These are phyloP conservation scores for Alectoria sarmentosa DNA, from an alignment of 495 filamentous ascomycete species.

Conservation along the genomic window DNA sequence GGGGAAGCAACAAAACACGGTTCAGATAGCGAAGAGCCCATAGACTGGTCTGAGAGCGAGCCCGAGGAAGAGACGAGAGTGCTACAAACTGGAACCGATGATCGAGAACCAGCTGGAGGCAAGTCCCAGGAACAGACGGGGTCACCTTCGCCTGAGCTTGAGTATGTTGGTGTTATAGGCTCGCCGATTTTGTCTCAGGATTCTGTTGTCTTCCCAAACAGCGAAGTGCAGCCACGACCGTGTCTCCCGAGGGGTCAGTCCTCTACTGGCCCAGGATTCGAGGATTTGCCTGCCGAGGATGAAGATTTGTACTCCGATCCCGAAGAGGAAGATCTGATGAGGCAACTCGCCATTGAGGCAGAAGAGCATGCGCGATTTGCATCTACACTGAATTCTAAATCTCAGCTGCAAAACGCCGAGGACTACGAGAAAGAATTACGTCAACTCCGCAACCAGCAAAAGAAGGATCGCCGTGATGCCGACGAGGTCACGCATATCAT, in stretches of 20 bases:
- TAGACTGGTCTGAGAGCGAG: constrained; percentile 41
- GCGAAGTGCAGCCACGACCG: constrained; percentile 6
- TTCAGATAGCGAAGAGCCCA: constrained; percentile 29
- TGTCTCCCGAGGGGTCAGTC: constrained; percentile 16
- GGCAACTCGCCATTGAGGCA: constrained; percentile 76
- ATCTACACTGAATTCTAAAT: constrained; percentile 68
- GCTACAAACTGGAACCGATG: constrained; percentile 35
- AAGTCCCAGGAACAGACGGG: constrained; percentile 21
- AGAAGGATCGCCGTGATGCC: constrained; percentile 89
- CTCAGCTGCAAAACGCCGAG: constrained; percentile 53
- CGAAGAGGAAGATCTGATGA: constrained; percentile 83
- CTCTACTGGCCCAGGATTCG: constrained; percentile 27
- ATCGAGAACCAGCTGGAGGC: constrained; percentile 17
- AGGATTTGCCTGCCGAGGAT: constrained; percentile 31
- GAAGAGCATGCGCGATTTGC: constrained; percentile 93
- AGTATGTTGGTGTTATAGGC: constrained; percentile 36
- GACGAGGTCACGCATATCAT: constrained; percentile 94
- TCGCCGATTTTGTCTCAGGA: constrained; percentile 10
- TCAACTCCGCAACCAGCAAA: constrained; percentile 82
- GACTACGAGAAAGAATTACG: constrained; percentile 84
- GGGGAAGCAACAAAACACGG: constrained; percentile 1
- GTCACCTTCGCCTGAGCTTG: constrained; percentile 49
- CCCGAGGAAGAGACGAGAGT: constrained; percentile 31
- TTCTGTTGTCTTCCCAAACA: background rate
- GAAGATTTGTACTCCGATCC: constrained; percentile 65